Percentiles rank a stretch among this genome's conserved stretches.
Conservation (phyloP, 2,329 filamentous ascomycete species). For the Clarireedia monteithiana region DNA sequence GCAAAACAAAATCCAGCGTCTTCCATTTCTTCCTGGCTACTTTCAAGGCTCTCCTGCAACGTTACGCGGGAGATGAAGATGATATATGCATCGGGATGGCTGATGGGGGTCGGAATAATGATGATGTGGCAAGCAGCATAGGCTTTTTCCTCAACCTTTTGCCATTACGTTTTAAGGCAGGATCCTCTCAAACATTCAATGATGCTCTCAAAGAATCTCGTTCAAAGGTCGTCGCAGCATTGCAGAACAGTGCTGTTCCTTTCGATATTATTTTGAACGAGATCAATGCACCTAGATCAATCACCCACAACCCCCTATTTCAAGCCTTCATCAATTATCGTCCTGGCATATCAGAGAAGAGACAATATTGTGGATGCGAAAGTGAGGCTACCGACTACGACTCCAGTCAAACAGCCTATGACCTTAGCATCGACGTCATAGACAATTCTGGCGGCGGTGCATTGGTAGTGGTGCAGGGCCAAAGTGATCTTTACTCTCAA, state of each 20-base stretch:
- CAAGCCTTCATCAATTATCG: conserved; percentile 39
- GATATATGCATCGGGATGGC: conserved; percentile 40
- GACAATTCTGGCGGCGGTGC: background rate
- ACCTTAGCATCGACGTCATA: background rate
- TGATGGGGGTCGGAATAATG: conserved; percentile 35
- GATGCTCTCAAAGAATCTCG: conserved; percentile 18
- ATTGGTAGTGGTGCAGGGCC: background rate
- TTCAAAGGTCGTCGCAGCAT: conserved; percentile 28
- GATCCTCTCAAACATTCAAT: conserved; percentile 17
- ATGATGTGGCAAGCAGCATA: conserved; percentile 17
- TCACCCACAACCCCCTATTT: conserved; percentile 21
- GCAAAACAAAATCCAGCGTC: conserved; percentile 25
- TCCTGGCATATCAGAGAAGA: conserved; percentile 24
- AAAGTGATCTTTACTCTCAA: background rate
- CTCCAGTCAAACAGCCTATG: background rate
- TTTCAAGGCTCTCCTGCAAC: conserved; percentile 32
- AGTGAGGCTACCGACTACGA: background rate
- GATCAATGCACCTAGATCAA: conserved; percentile 34
- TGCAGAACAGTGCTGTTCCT: conserved; percentile 38
- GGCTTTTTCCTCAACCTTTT: conserved; percentile 17
- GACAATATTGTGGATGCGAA: background rate
- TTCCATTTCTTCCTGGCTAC: conserved; percentile 41
- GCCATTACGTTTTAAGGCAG: conserved; percentile 12
- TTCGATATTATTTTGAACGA: conserved; percentile 41
- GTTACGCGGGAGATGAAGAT: conserved; percentile 28